These are phyloP conservation scores for Chamaecyparis obtusa DNA, from an alignment of 75 land plant species.

Conservation along the genomic window DNA sequence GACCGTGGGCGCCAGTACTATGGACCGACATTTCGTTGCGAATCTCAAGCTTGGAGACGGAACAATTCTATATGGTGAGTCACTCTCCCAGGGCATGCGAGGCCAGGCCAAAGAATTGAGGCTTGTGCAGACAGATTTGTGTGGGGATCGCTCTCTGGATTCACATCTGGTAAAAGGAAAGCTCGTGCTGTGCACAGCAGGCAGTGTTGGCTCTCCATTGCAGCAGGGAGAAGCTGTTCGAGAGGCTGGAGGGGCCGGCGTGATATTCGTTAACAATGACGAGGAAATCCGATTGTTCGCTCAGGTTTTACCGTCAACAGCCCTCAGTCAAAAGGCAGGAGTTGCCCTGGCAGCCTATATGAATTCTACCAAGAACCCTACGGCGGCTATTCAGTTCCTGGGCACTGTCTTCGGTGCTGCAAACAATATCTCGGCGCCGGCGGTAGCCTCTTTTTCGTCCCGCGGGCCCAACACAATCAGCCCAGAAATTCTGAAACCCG, in stretches of 20 bases:
- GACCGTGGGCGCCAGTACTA: conserved; percentile 20
- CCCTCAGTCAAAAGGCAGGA: background rate
- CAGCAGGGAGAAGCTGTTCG: background rate
- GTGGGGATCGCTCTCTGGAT: background rate
- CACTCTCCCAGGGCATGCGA: conserved; percentile 19
- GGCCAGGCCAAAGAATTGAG: background rate
- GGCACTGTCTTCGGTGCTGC: background rate
- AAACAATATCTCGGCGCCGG: conserved; percentile 7
- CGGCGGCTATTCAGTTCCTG: background rate
- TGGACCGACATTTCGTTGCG: conserved; percentile 20
- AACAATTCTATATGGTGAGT: conserved; percentile 14
- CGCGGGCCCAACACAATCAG: conserved; percentile 37
- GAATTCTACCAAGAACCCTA: background rate
- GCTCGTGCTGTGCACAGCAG: no score
- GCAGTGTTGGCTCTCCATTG: no score
- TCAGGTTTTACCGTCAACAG: background rate
- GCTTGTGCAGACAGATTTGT: background rate
- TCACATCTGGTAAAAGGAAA: background rate
- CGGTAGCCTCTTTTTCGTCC: conserved; percentile 38
- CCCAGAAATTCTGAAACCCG: conserved; percentile 59
- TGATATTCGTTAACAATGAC: background rate
- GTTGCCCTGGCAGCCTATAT: no score
- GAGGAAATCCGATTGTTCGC: background rate
- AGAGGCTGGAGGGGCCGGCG: background rate
- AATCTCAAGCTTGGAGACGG: conserved; percentile 22